These are phyloP conservation scores for Tetrahymena thermophila DNA, from an alignment of 73 alveolate genomes.

Conservation along the genomic window DNA sequence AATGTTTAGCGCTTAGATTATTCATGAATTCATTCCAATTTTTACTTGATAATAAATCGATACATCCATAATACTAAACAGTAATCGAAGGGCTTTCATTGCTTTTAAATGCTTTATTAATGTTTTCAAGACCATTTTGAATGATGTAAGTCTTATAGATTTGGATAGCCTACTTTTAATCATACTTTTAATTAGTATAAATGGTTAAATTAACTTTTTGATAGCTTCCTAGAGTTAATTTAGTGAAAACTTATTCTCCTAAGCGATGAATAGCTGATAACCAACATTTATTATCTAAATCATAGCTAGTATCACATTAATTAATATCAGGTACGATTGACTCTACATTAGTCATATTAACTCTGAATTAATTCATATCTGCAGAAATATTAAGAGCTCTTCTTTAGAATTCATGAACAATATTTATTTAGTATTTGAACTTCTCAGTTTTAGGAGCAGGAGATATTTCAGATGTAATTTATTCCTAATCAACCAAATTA, in stretches of 20 bases:
- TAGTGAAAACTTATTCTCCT: background rate
- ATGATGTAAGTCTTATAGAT: background rate
- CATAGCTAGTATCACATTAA: background rate
- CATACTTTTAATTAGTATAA: background rate
- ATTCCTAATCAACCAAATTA: background rate
- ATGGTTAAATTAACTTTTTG: background rate
- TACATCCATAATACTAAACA: background rate
- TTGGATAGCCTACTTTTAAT: background rate
- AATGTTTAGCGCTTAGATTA: background rate
- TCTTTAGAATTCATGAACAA: background rate
- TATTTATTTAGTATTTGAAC: background rate
- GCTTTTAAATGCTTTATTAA: background rate
- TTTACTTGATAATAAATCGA: background rate
- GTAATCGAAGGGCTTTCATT: background rate
- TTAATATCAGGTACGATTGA: background rate
- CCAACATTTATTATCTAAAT: background rate
- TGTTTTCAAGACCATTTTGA: background rate
- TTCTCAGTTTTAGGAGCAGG: background rate
- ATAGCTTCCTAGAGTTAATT: background rate
- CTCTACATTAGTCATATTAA: background rate
- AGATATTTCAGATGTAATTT: background rate
- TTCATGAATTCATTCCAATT: background rate
- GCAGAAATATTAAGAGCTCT: background rate
- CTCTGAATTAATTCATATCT: background rate
- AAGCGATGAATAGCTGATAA: background rate